Conservation (phyloP, 352 stramenopile genomes). For the Globisporangium uncinulatum region DNA sequence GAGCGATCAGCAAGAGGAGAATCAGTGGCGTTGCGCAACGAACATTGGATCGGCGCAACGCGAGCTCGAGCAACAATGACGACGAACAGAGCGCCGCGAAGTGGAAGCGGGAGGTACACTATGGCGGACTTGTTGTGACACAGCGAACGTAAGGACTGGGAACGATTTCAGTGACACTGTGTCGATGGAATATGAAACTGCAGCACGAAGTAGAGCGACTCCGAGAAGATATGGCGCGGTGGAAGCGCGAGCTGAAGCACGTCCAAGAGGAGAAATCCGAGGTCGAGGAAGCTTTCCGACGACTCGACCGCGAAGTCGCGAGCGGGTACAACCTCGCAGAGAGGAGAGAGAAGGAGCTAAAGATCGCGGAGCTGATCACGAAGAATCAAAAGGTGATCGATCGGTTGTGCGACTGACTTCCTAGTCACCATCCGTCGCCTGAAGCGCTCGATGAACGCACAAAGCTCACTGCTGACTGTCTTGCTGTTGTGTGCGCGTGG, state of each 20-base stretch:
- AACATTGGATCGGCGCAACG: slow-evolving; percentile 3
- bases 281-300: slow-evolving; percentile 39
- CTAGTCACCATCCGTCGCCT: no score
- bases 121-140: no score
- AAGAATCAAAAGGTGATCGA: slow-evolving; percentile 71
- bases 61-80: slow-evolving; percentile 19
- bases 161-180: background rate
- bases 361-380: slow-evolving; percentile 45
- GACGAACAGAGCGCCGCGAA: slow-evolving; percentile 16
- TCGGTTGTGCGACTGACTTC: background rate
- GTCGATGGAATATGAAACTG: background rate
- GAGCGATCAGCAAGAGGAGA: slow-evolving; percentile 1
- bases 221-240: slow-evolving; percentile 15
- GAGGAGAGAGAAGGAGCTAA: slow-evolving; percentile 57
- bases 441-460: background rate
- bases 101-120: slow-evolving; percentile 19
- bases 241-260: slow-evolving; percentile 31
- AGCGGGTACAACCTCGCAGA: slow-evolving; percentile 50
- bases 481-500: background rate
- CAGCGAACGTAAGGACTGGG: no score
- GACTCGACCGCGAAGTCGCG: slow-evolving; percentile 45
- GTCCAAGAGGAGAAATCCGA: slow-evolving; percentile 33
- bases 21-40: background rate
- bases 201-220: slow-evolving; percentile 22
- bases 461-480: background rate